phyloP scores from a whole-genome alignment of 306 rosid genomes.

The Mimosa bimucronata region DNA sequence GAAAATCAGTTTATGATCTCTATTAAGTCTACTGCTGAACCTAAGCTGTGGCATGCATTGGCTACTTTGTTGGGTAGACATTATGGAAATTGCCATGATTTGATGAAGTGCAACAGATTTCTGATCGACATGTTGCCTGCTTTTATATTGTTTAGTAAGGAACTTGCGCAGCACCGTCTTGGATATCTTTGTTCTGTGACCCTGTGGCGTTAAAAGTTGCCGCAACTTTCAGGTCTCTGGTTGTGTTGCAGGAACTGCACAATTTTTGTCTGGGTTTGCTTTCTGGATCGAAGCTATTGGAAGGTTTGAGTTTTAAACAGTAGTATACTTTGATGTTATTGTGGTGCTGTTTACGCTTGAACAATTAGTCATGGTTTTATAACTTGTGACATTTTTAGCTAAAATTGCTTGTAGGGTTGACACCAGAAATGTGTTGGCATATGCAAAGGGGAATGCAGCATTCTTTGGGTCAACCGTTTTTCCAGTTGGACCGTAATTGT shows the following conservation, averaged over 20 bases:
- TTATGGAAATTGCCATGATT: background rate
- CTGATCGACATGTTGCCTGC: background rate
- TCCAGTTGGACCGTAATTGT: background rate
- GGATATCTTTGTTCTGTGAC: background rate
- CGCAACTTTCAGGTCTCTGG: background rate
- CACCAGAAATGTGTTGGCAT: background rate
- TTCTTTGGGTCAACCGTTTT: background rate
- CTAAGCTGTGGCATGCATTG: background rate
- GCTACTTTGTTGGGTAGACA: background rate
- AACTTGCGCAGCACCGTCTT: background rate
- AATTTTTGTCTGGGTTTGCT: background rate
- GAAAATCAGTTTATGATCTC: background rate
- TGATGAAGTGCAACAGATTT: background rate
- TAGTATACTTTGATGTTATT: background rate
- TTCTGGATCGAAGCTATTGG: background rate
- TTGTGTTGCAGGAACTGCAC: background rate
- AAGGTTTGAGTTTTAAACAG: conserved; percentile 7
- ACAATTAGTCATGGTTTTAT: background rate
- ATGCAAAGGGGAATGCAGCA: background rate
- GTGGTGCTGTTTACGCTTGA: background rate
- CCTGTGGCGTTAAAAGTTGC: background rate
- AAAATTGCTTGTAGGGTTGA: background rate
- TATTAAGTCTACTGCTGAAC: background rate
- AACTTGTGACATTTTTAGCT: background rate
- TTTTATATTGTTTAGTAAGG: background rate